Evolutionary conservation across 2,329 filamentous ascomycete species (phyloP), one percentile per base, ranked within the genome.

Genomic region (Penicillium digitatum): DNA sequence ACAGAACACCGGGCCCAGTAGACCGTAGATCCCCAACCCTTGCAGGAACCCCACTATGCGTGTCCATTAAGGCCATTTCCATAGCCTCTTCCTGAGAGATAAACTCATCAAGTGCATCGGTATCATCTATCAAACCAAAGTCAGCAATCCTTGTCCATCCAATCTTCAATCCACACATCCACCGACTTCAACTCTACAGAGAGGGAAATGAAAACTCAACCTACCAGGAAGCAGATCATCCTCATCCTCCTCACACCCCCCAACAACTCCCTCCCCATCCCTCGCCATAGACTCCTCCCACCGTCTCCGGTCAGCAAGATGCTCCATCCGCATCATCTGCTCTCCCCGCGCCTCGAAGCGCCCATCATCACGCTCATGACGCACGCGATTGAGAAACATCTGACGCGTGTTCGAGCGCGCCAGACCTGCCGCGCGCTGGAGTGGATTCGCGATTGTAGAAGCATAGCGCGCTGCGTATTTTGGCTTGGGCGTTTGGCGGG

Each of bases 261-360:
- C 43, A 52, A 39, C 42, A 60, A 53, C 38, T 48, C 61, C 26
- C 47, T 71, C 72, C 20, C 68, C 70, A 39, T 68, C 59, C 35
- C 67, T 57, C 44, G 60, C 62, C 73, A 76, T 75, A 26, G 52
- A 57, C 58, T 75, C 73, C 29, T 71, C 69, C 72, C 75, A 76
- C 48, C 60, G 59, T 58, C 66, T 68, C 64, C 70, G 67, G 62
- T 71, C 74, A 51, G 65, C 69, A 52, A 72, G 62, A 64, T 69
- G 69, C 57, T 78, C 76, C 72, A 70, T 74, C 61, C 65, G 73
- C 68, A 70, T 72, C 55, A 73, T 69, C 69, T 70, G 75, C 63
- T 71, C 79, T 60, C 70, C 74, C 59, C 68, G 73, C 59, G 65
- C 66, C 57, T 74, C 70, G 52, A 73, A 74, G 8, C 72, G 69